Percentiles rank a stretch among this genome's conserved stretches.
phyloP scores from a whole-genome alignment of 768 basidiomycete species.

The Dacryopinax spathularia region DNA sequence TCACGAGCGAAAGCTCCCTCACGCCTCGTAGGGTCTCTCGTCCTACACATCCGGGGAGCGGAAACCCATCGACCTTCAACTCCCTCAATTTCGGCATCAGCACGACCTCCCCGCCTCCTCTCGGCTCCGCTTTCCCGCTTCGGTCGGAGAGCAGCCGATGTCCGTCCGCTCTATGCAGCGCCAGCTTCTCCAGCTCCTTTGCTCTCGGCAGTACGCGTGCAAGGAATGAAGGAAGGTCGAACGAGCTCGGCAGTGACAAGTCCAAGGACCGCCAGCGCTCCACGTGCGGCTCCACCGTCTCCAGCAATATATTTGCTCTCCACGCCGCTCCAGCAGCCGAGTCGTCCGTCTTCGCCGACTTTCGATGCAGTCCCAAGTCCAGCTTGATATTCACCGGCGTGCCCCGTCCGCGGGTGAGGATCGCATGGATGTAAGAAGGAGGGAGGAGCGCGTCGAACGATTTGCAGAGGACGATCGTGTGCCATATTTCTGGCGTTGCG shows the following conservation, averaged over 20 bases:
- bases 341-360: background rate
- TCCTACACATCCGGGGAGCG: background rate
- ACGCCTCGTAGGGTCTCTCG: background rate
- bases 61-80: background rate
- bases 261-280: background rate
- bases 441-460: background rate
- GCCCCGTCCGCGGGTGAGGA: background rate
- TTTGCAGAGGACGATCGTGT: slow-evolving; percentile 32
- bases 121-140: background rate
- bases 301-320: background rate
- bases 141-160: background rate
- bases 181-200: background rate
- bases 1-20: background rate
- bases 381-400: background rate
- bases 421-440: background rate
- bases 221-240: background rate
- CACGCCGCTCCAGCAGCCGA: background rate
- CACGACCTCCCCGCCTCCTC: background rate
- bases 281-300: background rate
- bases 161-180: background rate
- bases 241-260: background rate
- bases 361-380: slow-evolving; percentile 1
- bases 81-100: background rate
- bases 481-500: slow-evolving; percentile 48
- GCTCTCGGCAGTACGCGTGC: background rate